phyloP scores from a whole-genome alignment of 768 basidiomycete species.

The Sistotremastrum niveocremeum region DNA sequence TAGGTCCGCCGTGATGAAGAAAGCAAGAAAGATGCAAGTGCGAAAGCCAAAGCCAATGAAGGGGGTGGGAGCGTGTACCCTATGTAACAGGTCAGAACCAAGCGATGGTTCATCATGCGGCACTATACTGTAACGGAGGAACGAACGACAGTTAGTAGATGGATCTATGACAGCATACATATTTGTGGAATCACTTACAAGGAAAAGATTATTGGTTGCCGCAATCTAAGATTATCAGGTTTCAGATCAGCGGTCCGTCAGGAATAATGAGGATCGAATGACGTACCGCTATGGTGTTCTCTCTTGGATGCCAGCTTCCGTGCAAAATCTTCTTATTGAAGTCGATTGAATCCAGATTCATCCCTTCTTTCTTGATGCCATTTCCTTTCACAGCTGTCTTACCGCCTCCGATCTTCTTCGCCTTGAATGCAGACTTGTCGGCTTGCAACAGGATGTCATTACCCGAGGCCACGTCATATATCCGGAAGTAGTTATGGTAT shows the following conservation, averaged over 20 bases:
- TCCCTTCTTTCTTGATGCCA: constrained; percentile 66
- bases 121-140: constrained; percentile 35
- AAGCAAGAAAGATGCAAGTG: no score
- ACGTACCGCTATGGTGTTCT: constrained; percentile 94
- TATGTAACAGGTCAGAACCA: neutral
- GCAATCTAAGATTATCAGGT: constrained; percentile 50
- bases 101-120: constrained; percentile 26
- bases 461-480: constrained; percentile 84
- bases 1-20: no score
- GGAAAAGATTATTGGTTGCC: constrained; percentile 91
- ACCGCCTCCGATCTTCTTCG: constrained; percentile 89
- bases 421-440: constrained; percentile 98
- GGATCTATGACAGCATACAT: neutral
- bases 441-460: constrained; percentile 93
- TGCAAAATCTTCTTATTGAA: constrained; percentile 98
- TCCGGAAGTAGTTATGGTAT: constrained; percentile 99
- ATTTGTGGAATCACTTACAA: constrained; percentile 14
- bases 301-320: constrained; percentile 94
- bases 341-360: constrained; percentile 77
- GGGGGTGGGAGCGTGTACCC: no score
- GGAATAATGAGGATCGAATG: neutral
- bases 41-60: no score
- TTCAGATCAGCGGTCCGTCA: neutral
- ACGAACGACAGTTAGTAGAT: neutral
- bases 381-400: constrained; percentile 56